These are phyloP conservation scores for Myxozyma sirexii DNA, from an alignment of 805 yeast species.

Conservation along the genomic window DNA sequence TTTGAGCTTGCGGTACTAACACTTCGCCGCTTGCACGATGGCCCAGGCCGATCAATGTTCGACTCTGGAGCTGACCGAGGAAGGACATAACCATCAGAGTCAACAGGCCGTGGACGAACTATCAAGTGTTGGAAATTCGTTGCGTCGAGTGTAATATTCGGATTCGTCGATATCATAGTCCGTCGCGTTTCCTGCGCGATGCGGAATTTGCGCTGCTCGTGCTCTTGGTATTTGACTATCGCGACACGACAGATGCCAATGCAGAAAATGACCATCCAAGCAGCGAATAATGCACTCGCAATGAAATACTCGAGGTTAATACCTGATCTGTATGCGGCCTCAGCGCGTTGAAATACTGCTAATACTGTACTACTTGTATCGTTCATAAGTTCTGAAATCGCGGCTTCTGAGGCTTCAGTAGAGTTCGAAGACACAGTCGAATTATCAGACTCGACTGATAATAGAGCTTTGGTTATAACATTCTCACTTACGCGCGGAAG, in stretches of 20 bases:
- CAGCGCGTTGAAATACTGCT: slow-evolving; percentile 19
- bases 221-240: background rate
- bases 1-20: background rate
- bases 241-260: slow-evolving; percentile 2
- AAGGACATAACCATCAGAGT: background rate
- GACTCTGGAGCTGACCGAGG: background rate
- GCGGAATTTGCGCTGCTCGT: background rate
- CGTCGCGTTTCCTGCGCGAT: background rate
- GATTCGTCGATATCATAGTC: background rate
- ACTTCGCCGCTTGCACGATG: background rate
- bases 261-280: slow-evolving; percentile 19
- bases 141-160: slow-evolving; percentile 3
- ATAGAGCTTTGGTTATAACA: background rate
- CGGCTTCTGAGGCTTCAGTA: background rate
- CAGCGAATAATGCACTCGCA: slow-evolving; percentile 20
- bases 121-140: slow-evolving; percentile 6
- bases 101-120: slow-evolving; percentile 6
- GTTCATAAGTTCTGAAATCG: slow-evolving; percentile 1
- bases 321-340: slow-evolving; percentile 10
- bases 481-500: slow-evolving; percentile 56
- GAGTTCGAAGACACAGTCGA: background rate
- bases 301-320: slow-evolving; percentile 18
- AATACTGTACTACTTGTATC: slow-evolving; percentile 11
- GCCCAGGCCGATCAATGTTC: background rate
- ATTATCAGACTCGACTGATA: background rate